A percentile compares a stretch with the other conserved stretches of the same genome.
phyloP scores from a whole-genome alignment of 2,329 filamentous ascomycete species.

The Macrophomina tecta region DNA sequence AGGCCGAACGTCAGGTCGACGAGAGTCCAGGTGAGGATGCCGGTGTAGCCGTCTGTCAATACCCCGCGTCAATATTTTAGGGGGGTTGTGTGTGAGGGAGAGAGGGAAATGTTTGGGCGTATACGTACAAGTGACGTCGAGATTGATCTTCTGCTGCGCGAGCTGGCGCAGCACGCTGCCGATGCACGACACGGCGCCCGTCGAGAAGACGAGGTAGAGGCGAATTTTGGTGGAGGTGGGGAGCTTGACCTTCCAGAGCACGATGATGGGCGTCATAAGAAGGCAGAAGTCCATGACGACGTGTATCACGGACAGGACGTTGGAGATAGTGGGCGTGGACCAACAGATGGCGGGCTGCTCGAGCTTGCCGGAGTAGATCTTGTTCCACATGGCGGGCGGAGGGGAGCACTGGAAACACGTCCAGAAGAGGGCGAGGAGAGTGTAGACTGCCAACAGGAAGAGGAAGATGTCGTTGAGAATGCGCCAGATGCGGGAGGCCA shows the following conservation, averaged over 20 bases:
- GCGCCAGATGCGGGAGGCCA: constrained; percentile 38
- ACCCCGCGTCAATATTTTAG: too few species aligned
- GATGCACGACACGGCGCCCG: constrained; percentile 41
- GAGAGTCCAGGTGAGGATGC: constrained; percentile 23
- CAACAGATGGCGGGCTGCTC: constrained; percentile 34
- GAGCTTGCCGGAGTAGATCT: constrained; percentile 34
- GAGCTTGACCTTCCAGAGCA: constrained; percentile 45
- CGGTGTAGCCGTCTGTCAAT: constrained; percentile 18
- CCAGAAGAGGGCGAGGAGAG: constrained; percentile 41
- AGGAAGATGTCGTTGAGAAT: constrained; percentile 42
- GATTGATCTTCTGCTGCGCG: constrained; percentile 9
- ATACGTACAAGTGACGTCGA: constrained; percentile 18
- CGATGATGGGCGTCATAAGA: constrained; percentile 43
- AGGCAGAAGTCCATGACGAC: constrained; percentile 44
- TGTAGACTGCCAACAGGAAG: constrained; percentile 37
- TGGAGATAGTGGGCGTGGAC: constrained; percentile 31
- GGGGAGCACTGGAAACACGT: constrained; percentile 40
- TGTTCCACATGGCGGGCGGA: constrained; percentile 37
- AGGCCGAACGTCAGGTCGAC: constrained; percentile 22
- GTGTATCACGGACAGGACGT: constrained; percentile 40
- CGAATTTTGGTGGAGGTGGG: constrained; percentile 38
- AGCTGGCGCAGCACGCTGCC: constrained; percentile 30
- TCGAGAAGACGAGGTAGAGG: constrained; percentile 42
- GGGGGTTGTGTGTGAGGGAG: too few species aligned
- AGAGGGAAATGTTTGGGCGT: not conserved